Evolutionary conservation across 2,329 filamentous ascomycete genomes (phyloP).

Genomic region (Tolypocladium tropicale): DNA sequence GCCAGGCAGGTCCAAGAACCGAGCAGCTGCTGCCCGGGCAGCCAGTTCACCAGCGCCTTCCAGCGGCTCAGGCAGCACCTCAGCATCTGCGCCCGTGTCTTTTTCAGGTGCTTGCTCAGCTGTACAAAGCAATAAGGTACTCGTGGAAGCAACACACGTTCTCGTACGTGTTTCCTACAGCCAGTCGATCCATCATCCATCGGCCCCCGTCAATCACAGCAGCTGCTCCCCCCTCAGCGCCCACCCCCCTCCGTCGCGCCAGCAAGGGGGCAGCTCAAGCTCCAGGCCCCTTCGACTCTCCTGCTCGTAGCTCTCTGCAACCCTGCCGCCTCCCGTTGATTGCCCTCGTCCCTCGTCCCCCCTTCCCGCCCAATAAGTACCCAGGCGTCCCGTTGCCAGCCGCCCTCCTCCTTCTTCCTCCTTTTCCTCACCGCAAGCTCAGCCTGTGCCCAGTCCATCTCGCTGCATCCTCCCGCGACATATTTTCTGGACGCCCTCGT

Average conservation of each 20-base stretch:
- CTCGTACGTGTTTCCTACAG: too few relatives aligned
- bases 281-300: not conserved
- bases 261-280: not conserved
- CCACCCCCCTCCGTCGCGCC: not conserved
- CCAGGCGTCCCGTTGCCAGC: conserved; percentile 22
- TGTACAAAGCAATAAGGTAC: too few relatives aligned
- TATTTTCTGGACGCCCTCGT: conserved; percentile 24
- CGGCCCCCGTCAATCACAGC: not conserved
- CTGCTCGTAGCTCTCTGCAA: conserved; percentile 4
- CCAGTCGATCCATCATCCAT: not conserved
- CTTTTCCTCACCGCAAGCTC: conserved; percentile 22
- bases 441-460: conserved; percentile 17
- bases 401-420: conserved; percentile 17
- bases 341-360: conserved; percentile 5
- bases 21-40: too few relatives aligned
- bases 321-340: conserved; percentile 5
- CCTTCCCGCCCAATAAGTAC: conserved; percentile 29
- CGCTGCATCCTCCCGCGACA: conserved; percentile 12
- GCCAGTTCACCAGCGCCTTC: not conserved
- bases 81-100: not conserved
- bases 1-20: too few relatives aligned
- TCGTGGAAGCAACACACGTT: too few relatives aligned
- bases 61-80: not conserved
- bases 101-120: too few relatives aligned
- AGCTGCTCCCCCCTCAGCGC: not conserved